Evolutionary conservation across 495 filamentous ascomycete genomes (phyloP).

Genomic region (Hyaloscypha bicolor): DNA sequence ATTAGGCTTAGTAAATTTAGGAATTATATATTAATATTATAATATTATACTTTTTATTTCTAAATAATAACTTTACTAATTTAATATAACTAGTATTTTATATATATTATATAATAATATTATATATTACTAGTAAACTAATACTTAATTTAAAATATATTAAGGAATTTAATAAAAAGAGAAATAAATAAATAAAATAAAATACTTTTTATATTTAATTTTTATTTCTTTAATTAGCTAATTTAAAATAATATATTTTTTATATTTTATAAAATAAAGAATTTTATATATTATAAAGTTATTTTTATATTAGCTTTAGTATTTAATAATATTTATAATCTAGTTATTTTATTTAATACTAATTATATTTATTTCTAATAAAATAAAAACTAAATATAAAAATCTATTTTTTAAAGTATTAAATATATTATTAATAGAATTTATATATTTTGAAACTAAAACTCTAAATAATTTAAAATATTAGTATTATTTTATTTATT

Average conservation of each 20-base stretch:
- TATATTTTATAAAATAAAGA: neutral
- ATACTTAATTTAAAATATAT: neutral
- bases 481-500: conserved; percentile 19
- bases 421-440: conserved; percentile 4
- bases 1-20: too few relatives aligned
- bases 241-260: neutral
- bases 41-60: too few relatives aligned
- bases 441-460: conserved; percentile 19
- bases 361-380: conserved; percentile 4
- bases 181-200: neutral
- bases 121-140: too few relatives aligned
- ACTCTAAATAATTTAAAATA: conserved; percentile 17
- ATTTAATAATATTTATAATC: conserved; percentile 8
- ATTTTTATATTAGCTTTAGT: neutral
- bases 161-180: neutral
- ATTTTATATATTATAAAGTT: neutral
- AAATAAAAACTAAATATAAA: conserved; percentile 2
- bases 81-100: too few relatives aligned
- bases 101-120: too few relatives aligned
- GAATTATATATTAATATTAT: too few relatives aligned
- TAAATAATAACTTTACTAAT: too few relatives aligned
- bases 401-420: conserved; percentile 4
- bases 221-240: neutral
- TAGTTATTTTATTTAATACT: neutral
- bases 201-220: neutral